Evolutionary conservation across 148 eudicot species (phyloP), one percentile per base, ranked within the genome.

Genomic region (Amaranthus hypochondriacus): DNA sequence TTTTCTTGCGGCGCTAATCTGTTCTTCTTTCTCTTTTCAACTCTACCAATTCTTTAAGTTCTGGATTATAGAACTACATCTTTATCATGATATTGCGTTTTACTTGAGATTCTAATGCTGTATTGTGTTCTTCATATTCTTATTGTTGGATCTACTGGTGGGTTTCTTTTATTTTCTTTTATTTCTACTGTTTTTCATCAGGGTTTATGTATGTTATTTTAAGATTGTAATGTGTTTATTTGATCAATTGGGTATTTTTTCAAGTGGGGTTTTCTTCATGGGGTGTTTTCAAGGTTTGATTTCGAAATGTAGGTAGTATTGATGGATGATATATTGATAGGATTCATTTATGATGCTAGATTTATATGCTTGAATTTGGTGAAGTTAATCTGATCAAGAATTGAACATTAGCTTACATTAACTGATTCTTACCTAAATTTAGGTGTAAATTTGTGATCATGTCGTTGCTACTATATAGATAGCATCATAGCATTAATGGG

Each of bases 141-240:
- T 50, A 50, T 76, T 62, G 71, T 79, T 49, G 79, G 87, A 84
- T 84, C 90, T 87, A 80, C 81, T 79, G 64, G 72, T 55, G 74
- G 55, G 86, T 62, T 28, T 48, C 6, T 28, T 13, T 13, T 56
- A 12, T 7, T 56, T 56, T 7, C 5, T 11, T 3, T 56, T 11
- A 56, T 11, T 7, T 11, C 4, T 56, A n/a, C 13, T 7, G 10
- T 7, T 56, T 11, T 56, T 56, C 4, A 9, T 28, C 39, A 28
- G 39, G 39, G 39, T 28, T 28, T 28, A 28, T 28, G 39, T 28
- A 28, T 28, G 39, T 28, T 28, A 2, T 28, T 28, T 28, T 28
- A 28, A 28, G 39, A 28, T 28, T 28, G 39, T 28, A 28, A 28
- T 28, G 39, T 28, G 39, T 28, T 28, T 28, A 0, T 28, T 28